Conservation (phyloP, 331 rosid species). For the Pyracantha coccinea region DNA sequence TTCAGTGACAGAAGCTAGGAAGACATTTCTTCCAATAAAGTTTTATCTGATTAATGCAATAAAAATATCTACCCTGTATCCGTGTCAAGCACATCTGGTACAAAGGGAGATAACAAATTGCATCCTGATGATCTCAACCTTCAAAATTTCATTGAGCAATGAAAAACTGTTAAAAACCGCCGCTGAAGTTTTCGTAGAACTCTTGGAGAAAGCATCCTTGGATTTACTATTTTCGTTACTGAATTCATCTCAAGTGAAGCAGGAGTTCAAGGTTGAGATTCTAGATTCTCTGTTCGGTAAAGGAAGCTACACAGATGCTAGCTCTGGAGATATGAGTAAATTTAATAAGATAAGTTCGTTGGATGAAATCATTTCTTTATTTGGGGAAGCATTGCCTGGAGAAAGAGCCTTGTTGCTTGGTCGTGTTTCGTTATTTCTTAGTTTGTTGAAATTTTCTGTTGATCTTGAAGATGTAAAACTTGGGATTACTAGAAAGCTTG, state of each 20-base stretch:
- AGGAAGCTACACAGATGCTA: slow-evolving; percentile 28
- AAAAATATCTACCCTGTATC: slow-evolving; percentile 65
- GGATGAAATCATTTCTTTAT: slow-evolving; percentile 26
- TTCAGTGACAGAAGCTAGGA: slow-evolving; percentile 66
- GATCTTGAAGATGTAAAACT: slow-evolving; percentile 40
- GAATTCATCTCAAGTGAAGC: slow-evolving; percentile 50
- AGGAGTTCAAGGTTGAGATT: slow-evolving; percentile 46
- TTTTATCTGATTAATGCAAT: slow-evolving; percentile 72
- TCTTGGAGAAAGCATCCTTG: slow-evolving; percentile 65
- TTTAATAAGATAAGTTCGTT: slow-evolving; percentile 22
- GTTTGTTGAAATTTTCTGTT: slow-evolving; percentile 48
- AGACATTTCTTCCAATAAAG: slow-evolving; percentile 67
- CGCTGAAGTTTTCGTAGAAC: slow-evolving; percentile 49
- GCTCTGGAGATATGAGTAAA: slow-evolving; percentile 12
- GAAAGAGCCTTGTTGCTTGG: slow-evolving; percentile 39
- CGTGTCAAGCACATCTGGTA: slow-evolving; percentile 53
- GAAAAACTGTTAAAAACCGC: slow-evolving; percentile 46
- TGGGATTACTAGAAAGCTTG: slow-evolving; percentile 48
- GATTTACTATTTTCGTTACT: slow-evolving; percentile 52
- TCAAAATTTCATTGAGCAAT: slow-evolving; percentile 46
- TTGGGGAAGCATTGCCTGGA: slow-evolving; percentile 42
- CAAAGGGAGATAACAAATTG: slow-evolving; percentile 52
- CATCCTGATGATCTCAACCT: slow-evolving; percentile 51
- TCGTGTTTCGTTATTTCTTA: slow-evolving; percentile 46
- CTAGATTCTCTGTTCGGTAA: slow-evolving; percentile 50